Evolutionary conservation across 1,284 basidiomycete genomes (phyloP), one percentile per base, ranked within the genome.

Genomic region (Ganoderma lingzhi): DNA sequence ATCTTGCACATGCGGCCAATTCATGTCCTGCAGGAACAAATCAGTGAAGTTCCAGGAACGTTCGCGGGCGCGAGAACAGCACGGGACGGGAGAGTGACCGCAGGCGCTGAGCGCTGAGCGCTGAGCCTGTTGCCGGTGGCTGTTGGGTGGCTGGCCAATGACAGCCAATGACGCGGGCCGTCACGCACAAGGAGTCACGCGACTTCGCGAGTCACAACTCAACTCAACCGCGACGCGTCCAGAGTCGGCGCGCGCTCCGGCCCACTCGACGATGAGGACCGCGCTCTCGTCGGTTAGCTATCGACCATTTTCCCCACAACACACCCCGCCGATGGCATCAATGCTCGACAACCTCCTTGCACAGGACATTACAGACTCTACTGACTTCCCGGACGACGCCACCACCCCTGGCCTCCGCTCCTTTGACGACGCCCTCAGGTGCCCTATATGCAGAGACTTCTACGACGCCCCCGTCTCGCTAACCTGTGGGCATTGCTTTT

Each of bases 401-500:
- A 71, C 75, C 48, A 83, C 85, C 2, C 83, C 86, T n/a, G 86
- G 86, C 12, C 80, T 94, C n/a, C 84, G 86, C 42, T 79, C 80
- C 23, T 83, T 94, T 41, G 93, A 94, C 76, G 78, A 84, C 37
- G 83, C 89, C 23, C 80, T 93, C 65, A 85, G 92, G 6, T 94
- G 93, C 75, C 83, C 84, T 28, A 92, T 94, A 63, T 94, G 93
- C 77, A 80, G 86, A 17, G 91, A 94, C 71, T 81, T 91, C 56
- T 92, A 87, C 75, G 87, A 88, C 63, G 92, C 85, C 0, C 93
- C 93, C 9, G 88, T 94, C 45, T 87, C 88, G 8, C 83, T 94
- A 6, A 78, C 80, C 2, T 94, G 93, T 75, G 92, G 91, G 0
- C 93, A 94, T 74, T 89, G 88, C 67, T 94, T 93, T 76, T 94